Conservation (phyloP, 2,329 filamentous ascomycete genomes). For the Calonectria naviculata region DNA sequence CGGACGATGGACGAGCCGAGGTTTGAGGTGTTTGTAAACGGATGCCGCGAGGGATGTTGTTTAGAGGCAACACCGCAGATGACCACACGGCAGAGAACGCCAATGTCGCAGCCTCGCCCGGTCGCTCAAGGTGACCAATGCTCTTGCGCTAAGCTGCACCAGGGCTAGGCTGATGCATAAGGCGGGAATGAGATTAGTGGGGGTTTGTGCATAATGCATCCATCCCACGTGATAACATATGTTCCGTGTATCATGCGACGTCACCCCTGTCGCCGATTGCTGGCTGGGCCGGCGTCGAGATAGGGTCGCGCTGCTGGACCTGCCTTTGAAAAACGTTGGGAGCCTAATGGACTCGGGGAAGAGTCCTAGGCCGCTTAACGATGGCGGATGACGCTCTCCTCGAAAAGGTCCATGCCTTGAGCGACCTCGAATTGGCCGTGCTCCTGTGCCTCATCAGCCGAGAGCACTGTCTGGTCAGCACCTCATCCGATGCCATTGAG, state of each 20-base stretch:
- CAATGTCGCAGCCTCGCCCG: slow-evolving; percentile 43
- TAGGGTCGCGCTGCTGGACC: slow-evolving; percentile 12
- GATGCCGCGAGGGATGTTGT: slow-evolving; percentile 29
- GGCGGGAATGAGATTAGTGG: slow-evolving; percentile 12
- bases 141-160: slow-evolving; percentile 27
- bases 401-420: slow-evolving; percentile 79
- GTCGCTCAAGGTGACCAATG: slow-evolving; percentile 39
- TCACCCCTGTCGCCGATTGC: slow-evolving; percentile 19
- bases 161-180: slow-evolving; percentile 43
- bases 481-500: slow-evolving; percentile 70
- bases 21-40: slow-evolving; percentile 10
- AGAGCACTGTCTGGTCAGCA: slow-evolving; percentile 91
- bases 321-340: not conserved
- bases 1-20: not conserved
- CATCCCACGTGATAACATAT: slow-evolving; percentile 45
- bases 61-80: slow-evolving; percentile 36
- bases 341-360: slow-evolving; percentile 41
- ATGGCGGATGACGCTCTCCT: slow-evolving; percentile 74
- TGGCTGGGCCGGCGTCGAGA: not conserved
- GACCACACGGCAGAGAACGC: slow-evolving; percentile 31
- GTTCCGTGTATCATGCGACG: slow-evolving; percentile 36
- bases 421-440: slow-evolving; percentile 88
- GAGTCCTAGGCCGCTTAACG: slow-evolving; percentile 37
- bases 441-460: slow-evolving; percentile 83
- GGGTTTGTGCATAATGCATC: slow-evolving; percentile 36